Evolutionary conservation across 139 green algal species (phyloP), one percentile per base, ranked within the genome.

Genomic region (Chlorella sp.): DNA sequence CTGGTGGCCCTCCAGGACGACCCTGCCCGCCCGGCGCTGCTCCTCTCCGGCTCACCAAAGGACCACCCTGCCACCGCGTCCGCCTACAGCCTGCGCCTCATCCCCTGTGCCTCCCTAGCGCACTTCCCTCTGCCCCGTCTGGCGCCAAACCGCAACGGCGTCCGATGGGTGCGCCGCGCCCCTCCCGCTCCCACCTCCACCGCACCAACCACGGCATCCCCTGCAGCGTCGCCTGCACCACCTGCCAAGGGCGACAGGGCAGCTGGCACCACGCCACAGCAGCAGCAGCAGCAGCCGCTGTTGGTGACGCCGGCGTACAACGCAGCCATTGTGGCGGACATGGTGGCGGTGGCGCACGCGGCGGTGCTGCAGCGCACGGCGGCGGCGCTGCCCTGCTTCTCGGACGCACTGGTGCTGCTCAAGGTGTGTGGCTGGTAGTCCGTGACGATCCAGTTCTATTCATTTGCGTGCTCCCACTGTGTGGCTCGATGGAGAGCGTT

Each of bases 271-370:
- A 69, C 68, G 31, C 34, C 24, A 69, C 68, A 29, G 34, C 23
- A 33, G 33, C 49, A n/a, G 67, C 68, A 10, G 50, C n/a, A 32
- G 69, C 36, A 2, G 73, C 55, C 55, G 62, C 23, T 62, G 32
- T 26, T 50, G 61, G 24, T 66, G 24, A 95, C 89, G 5, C 87
- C 90, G 2, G 71, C 86, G 5, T 95, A 95, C 82, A 94, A 94
- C 73, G 75, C 81, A 1, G 74, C 69, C 1, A 73, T 94, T 17
- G 22, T 93, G 32, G 62, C 85, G 65, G 90, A 95, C 36, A 76
- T 86, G 76, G 30, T 85, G 30, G 27, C 79, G 36, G 5, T 75
- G 1, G 17, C 55, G 20, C 80, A 91, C 32, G 64, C 67, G 3
- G 49, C 32, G 65, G 23, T 31, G 3, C 65, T 88, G 72, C 73